Evolutionary conservation across 129 eudicot species (phyloP).

Genomic region (Pulicaria dysenterica): DNA sequence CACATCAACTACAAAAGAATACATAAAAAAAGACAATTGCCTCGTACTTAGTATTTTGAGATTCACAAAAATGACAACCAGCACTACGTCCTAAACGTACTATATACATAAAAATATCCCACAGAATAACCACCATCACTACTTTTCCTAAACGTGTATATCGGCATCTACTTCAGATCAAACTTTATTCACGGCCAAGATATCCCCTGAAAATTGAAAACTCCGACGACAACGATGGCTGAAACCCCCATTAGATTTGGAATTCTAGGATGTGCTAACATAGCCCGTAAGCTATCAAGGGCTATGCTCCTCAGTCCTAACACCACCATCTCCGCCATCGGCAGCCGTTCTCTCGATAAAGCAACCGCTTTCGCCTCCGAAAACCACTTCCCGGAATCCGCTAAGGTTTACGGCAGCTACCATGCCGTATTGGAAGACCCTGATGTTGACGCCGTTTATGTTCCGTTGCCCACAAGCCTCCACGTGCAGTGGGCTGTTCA

Average conservation of each 20-base stretch:
- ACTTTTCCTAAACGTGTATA: too few relatives aligned
- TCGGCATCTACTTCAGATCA: too few relatives aligned
- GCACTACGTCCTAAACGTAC: too few relatives aligned
- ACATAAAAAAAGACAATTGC: too few relatives aligned
- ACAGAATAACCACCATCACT: too few relatives aligned
- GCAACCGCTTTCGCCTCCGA: conserved; percentile 47
- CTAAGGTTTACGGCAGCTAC: conserved; percentile 55
- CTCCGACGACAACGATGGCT: conserved; percentile 29
- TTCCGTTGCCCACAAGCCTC: conserved; percentile 62
- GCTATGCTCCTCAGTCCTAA: conserved; percentile 50
- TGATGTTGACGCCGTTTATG: conserved; percentile 58
- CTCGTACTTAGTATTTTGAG: too few relatives aligned
- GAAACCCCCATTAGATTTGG: conserved; percentile 52
- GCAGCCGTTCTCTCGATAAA: conserved; percentile 63
- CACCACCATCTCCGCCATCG: conserved; percentile 59
- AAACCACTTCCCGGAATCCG: conserved; percentile 46
- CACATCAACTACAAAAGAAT: too few relatives aligned
- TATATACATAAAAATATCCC: too few relatives aligned
- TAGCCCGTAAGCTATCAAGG: conserved; percentile 61
- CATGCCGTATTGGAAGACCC: conserved; percentile 58
- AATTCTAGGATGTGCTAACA: conserved; percentile 63
- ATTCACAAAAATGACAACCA: too few relatives aligned
- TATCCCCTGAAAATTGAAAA: too few relatives aligned
- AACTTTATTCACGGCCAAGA: too few relatives aligned
- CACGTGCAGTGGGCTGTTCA: conserved; percentile 59